Conservation (phyloP, 495 filamentous ascomycete species). For the Rhypophila decipiens region DNA sequence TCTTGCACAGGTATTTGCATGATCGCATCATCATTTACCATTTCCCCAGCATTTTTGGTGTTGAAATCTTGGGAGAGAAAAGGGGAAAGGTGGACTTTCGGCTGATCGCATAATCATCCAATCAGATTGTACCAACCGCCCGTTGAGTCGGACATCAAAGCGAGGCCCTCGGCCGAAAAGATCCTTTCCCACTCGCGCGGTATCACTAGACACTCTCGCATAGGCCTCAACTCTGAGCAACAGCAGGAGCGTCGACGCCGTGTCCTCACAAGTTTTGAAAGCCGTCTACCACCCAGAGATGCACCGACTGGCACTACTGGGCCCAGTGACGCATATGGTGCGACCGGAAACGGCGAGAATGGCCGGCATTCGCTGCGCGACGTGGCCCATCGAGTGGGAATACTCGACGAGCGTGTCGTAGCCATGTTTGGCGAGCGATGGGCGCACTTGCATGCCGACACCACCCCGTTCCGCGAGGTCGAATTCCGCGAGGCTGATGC, state of each 20-base stretch:
- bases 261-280: conserved; percentile 6
- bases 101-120: conserved; percentile 15
- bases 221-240: conserved; percentile 31
- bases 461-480: conserved; percentile 11
- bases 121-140: conserved; percentile 49
- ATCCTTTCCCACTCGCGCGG: conserved; percentile 58
- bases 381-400: conserved; percentile 10
- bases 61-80: too few relatives aligned
- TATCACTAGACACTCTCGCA: conserved; percentile 53
- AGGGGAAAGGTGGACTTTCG: too few relatives aligned
- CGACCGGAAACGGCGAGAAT: conserved; percentile 1
- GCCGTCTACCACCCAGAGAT: conserved; percentile 2
- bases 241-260: conserved; percentile 31
- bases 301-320: not conserved
- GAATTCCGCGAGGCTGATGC: too few relatives aligned
- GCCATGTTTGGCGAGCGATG: conserved; percentile 25
- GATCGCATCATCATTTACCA: not conserved
- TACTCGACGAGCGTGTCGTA: conserved; percentile 19
- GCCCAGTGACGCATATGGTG: conserved; percentile 7
- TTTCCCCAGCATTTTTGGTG: not conserved
- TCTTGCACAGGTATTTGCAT: not conserved
- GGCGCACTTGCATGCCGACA: conserved; percentile 18
- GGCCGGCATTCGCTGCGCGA: conserved; percentile 13
- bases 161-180: conserved; percentile 46
- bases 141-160: conserved; percentile 48